Evolutionary conservation across 352 stramenopile genomes (phyloP).

Genomic region (Phytophthora pseudosyringae): DNA sequence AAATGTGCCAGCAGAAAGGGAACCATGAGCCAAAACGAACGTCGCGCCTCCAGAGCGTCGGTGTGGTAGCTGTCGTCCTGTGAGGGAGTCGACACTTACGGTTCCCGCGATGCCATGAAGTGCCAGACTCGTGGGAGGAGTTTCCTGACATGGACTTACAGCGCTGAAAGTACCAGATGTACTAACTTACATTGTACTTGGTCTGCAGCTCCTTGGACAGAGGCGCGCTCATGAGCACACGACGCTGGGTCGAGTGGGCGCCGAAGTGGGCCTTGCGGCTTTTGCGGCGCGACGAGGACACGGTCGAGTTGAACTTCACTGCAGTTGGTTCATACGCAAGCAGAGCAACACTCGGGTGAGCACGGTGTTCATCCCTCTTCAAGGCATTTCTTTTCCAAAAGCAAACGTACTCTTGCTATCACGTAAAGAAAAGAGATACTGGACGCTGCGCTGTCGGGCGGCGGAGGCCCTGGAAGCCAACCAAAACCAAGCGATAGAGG

Average conservation of each 20-base stretch:
- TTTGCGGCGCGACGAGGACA: slow-evolving; percentile 97
- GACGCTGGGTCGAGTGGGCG: slow-evolving; percentile 95
- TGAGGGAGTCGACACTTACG: slow-evolving; percentile 70
- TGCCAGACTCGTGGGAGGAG: slow-evolving; percentile 52
- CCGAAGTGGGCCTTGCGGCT: slow-evolving; percentile 99
- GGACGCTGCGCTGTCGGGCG: slow-evolving; percentile 8
- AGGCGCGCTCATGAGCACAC: slow-evolving; percentile 97
- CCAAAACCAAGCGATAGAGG: slow-evolving; percentile 21
- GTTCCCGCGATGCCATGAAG: slow-evolving; percentile 90
- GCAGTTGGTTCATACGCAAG: slow-evolving; percentile 17
- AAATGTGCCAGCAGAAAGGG: neutral
- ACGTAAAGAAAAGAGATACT: slow-evolving; percentile 89
- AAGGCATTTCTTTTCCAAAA: slow-evolving; percentile 1
- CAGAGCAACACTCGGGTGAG: slow-evolving; percentile 3
- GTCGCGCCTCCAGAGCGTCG: neutral
- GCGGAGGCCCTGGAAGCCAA: slow-evolving; percentile 27
- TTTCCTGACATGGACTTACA: slow-evolving; percentile 90
- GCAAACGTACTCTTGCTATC: slow-evolving; percentile 83
- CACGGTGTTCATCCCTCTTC: neutral
- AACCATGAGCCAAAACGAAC: slow-evolving; percentile 1
- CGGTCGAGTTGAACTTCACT: slow-evolving; percentile 96
- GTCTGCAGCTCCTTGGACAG: slow-evolving; percentile 99
- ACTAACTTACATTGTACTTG: slow-evolving; percentile 98
- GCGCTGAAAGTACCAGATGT: slow-evolving; percentile 84
- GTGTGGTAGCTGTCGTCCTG: slow-evolving; percentile 10